Percentiles rank a stretch among this genome's conserved stretches.
These are phyloP conservation scores for Yamadazyma oceani DNA, from an alignment of 1,139 yeast species.

Conservation along the genomic window DNA sequence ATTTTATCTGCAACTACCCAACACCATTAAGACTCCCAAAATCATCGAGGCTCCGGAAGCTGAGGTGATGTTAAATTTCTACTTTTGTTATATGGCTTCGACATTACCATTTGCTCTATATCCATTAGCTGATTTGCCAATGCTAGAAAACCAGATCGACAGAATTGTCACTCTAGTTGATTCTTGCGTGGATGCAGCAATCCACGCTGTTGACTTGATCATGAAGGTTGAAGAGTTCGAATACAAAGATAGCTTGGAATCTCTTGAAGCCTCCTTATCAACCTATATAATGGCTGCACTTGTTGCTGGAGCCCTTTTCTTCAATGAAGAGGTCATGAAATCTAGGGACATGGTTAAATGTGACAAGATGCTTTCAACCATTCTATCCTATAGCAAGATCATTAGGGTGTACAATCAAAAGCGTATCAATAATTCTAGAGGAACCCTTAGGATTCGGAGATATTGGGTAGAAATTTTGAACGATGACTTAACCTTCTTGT, in stretches of 20 bases:
- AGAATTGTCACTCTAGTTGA: background rate
- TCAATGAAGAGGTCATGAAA: constrained; percentile 3
- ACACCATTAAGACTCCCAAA: background rate
- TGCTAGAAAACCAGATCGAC: background rate
- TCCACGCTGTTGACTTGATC: background rate
- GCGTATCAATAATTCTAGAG: constrained; percentile 6
- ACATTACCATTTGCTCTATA: background rate
- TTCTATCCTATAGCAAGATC: too few relatives aligned
- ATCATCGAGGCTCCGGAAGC: constrained; percentile 5
- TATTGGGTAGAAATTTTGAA: constrained; percentile 12
- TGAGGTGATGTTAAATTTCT: constrained; percentile 8
- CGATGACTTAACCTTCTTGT: constrained; percentile 10
- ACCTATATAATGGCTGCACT: constrained; percentile 6
- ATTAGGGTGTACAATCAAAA: constrained; percentile 3
- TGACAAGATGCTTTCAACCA: background rate
- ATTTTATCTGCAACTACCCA: constrained; percentile 5
- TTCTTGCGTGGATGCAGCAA: background rate
- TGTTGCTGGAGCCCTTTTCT: constrained; percentile 8
- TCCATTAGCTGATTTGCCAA: background rate
- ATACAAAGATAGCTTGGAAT: constrained; percentile 2
- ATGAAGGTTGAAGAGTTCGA: too few relatives aligned
- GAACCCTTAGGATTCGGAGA: constrained; percentile 12
- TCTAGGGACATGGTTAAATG: constrained; percentile 3
- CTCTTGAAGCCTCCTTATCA: constrained; percentile 2
- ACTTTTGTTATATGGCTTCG: background rate